Base-by-base conservation (phyloP, 1,139 yeast species). In the Barnettozyma hawaiiensis region DNA sequence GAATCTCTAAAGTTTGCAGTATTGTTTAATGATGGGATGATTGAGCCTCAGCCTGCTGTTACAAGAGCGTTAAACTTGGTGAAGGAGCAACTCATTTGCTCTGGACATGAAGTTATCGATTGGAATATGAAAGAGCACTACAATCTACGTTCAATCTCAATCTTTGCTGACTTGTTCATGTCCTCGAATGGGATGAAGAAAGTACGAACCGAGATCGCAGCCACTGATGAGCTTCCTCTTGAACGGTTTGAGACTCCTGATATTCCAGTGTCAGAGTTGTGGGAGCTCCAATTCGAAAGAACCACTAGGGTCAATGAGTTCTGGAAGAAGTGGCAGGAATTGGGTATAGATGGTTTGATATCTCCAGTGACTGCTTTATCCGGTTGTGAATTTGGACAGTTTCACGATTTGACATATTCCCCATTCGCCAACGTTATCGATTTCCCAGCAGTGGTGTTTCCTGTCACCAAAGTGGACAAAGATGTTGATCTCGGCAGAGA, bases 211-310 rank as follows among this genome's bases (percentile, higher is more conserved):
- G 64, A 75, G 51, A 61, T 80, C 41, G 58, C 67, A 18, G 71
- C 62, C 3, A 73, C 81, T 7, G 85, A 85, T 28, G 87, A 81
- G 59, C 84, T 85, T 22, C 52, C 59, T 39, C 71, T 31, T 3
- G 14, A 23, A 4, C 12, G 10, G 11, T 39, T 33, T 16, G 33
- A 31, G 11, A 20, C 74, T 70, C 47, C 70, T 75, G 59, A 78
- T 81, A 41, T 76, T 70, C 59, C 76, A 78, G 80, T 66, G 67
- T 39, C 67, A 72, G 54, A 73, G 75, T 41, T 75, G 62, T 54
- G 85, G 85, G 59, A 62, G 34, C 50, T 70, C 54, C 71, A 59
- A 49, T 62, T 52, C 59, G 66, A 36, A 42, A 55, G 54, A 60
- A 63, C 55, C 43, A 32, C 43, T 3, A 44, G 60, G 19, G 55